Conservation (phyloP, 192 early-diverging fungal genomes). For the Gaertneriomyces sp. region DNA sequence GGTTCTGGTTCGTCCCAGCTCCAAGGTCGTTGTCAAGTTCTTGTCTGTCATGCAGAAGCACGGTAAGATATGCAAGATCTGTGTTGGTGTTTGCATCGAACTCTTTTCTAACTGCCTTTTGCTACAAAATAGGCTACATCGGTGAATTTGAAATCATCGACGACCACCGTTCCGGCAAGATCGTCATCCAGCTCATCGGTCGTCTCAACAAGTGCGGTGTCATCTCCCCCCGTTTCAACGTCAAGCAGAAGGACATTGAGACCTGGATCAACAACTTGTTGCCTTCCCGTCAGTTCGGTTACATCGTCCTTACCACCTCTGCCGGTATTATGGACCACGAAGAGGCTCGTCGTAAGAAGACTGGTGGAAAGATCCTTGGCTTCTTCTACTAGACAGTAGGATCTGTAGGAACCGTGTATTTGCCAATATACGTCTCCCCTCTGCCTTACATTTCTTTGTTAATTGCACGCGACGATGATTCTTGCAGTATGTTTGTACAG, state of each 20-base stretch:
- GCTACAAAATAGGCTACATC: slow-evolving; percentile 76
- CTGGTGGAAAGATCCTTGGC: slow-evolving; percentile 97
- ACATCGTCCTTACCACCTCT: slow-evolving; percentile 87
- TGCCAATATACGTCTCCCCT: too few species aligned
- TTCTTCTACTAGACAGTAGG: slow-evolving; percentile 74
- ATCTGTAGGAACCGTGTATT: not conserved
- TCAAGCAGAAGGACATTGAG: slow-evolving; percentile 91
- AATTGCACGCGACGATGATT: too few species aligned
- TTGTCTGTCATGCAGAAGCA: slow-evolving; percentile 98
- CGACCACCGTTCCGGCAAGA: slow-evolving; percentile 97
- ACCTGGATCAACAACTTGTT: slow-evolving; percentile 96
- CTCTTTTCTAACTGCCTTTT: slow-evolving; percentile 3
- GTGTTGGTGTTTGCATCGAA: slow-evolving; percentile 13
- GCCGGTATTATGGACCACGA: slow-evolving; percentile 99
- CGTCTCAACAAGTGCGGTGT: slow-evolving; percentile 99
- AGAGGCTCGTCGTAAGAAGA: slow-evolving; percentile 94
- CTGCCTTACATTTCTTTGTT: too few species aligned
- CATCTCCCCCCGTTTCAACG: slow-evolving; percentile 97
- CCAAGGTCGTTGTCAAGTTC: slow-evolving; percentile 99
- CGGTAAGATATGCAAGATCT: slow-evolving; percentile 55
- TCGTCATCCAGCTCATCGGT: slow-evolving; percentile 96
- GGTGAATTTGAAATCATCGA: slow-evolving; percentile 99
- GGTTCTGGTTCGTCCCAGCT: slow-evolving; percentile 93
- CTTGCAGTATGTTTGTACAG: too few species aligned
- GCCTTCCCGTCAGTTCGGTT: slow-evolving; percentile 98